Conservation (phyloP, 176 grass and related monocot genomes). For the Eleusine indica region DNA sequence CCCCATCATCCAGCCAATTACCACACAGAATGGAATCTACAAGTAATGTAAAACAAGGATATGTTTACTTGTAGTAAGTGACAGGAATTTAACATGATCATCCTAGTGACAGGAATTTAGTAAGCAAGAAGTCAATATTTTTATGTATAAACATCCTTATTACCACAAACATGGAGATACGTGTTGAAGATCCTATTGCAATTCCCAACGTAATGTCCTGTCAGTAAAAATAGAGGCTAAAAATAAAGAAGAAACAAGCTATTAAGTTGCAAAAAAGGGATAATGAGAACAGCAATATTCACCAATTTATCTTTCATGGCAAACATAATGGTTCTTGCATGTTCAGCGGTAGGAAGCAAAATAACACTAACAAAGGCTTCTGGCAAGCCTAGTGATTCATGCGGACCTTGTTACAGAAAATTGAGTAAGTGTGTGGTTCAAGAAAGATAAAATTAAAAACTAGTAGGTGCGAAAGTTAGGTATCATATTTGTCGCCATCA, state of each 20-base stretch:
- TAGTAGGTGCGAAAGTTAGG: constrained; percentile 14
- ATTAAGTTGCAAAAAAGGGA: constrained; percentile 27
- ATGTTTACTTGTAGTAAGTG: background rate
- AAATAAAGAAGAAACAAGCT: constrained; percentile 20
- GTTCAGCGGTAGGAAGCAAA: constrained; percentile 96
- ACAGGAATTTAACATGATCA: no score
- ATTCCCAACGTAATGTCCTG: constrained; percentile 95
- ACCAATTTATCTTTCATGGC: constrained; percentile 99
- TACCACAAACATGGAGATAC: constrained; percentile 95
- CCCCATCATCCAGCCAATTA: no score
- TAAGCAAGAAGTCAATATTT: no score
- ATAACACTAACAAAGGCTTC: constrained; percentile 95
- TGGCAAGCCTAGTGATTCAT: constrained; percentile 83
- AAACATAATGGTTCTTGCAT: constrained; percentile 99
- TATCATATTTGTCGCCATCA: background rate
- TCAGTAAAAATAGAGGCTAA: constrained; percentile 31
- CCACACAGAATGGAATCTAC: no score
- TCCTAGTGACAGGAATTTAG: no score
- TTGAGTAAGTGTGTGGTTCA: constrained; percentile 35
- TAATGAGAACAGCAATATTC: constrained; percentile 21
- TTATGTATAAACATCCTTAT: constrained; percentile 42
- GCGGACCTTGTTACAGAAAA: constrained; percentile 73
- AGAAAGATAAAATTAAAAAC: background rate
- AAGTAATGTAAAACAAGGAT: constrained; percentile 12
- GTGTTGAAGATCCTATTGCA: constrained; percentile 95